These are phyloP conservation scores for Cercophora samala DNA, from an alignment of 495 filamentous ascomycete genomes.

Conservation along the genomic window DNA sequence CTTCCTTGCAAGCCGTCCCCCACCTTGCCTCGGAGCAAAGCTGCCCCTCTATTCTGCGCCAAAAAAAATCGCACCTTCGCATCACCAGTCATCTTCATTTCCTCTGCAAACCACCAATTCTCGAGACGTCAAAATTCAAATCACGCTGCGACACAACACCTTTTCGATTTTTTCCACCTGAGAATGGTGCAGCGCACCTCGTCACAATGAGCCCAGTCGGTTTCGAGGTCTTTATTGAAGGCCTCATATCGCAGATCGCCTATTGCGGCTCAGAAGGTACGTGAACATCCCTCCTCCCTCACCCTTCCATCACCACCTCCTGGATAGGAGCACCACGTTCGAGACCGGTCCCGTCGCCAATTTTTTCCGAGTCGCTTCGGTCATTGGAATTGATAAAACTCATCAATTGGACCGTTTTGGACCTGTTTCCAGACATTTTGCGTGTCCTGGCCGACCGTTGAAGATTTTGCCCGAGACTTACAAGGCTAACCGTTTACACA, in stretches of 20 bases:
- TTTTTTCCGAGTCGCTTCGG: not conserved
- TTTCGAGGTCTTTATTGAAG: constrained; percentile 68
- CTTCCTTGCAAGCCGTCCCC: constrained; percentile 1
- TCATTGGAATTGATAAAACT: not conserved
- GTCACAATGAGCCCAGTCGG: constrained; percentile 57
- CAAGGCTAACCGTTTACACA: constrained; percentile 18
- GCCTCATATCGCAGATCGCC: constrained; percentile 69
- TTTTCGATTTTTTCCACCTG: constrained; percentile 19
- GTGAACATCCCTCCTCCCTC: constrained; percentile 31
- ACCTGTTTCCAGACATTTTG: not conserved
- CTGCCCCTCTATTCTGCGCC: not conserved
- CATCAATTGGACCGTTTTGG: not conserved
- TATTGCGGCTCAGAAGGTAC: constrained; percentile 64
- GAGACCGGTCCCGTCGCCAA: not conserved
- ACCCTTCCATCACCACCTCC: not conserved
- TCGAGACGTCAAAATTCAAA: constrained; percentile 28
- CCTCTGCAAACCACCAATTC: constrained; percentile 13
- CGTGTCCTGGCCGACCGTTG: not conserved
- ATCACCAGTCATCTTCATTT: constrained; percentile 3
- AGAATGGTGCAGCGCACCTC: constrained; percentile 27
- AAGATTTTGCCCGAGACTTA: not conserved
- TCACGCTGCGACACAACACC: constrained; percentile 19
- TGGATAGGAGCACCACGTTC: not conserved
- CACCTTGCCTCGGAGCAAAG: not conserved
- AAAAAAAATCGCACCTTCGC: not conserved